Base-by-base conservation (phyloP, 495 filamentous ascomycete species). In the Penicillium fimorum region DNA sequence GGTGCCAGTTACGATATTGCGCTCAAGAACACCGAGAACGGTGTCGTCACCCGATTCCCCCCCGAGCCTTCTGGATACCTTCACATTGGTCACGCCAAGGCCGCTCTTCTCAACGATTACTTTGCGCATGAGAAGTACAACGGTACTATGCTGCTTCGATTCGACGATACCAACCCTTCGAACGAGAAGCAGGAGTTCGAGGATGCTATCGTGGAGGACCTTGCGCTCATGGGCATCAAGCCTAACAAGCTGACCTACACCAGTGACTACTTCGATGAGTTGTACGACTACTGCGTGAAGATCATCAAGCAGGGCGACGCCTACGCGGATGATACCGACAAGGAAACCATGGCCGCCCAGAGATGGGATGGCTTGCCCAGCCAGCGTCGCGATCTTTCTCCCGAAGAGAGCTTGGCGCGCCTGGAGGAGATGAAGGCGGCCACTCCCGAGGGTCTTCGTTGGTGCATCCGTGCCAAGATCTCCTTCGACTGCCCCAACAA, bases 61-160 rank as follows among this genome's bases (percentile, higher is more conserved):
- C 94, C 94, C 1, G 94, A 98, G 84, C 94, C 94, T 58, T 96
- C 93, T 53, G 92, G 92, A 25, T 96, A 96, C 62, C 84, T 96
- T 32, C 92, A 96, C 72, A 95, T 96, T 55, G 92, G 92, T 50
- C 92, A 96, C 71, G 90, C 90, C 49, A 96, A 96, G 74, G 92
- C 92, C 12, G 92, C 92, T 11, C 78, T 96, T 41, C 82, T 97
- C 41, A 94, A 91, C 72, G 91, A 96, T 66, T 96, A 91, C 81
- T 96, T 96, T 57, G 92, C 92, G 12, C 89, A 96, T 63, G 84
- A 89, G 69, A 87, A 87, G 63, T 96, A 95, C 72, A 84, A 88
- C 42, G 92, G 92, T 53, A 91, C 81, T 35, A 77, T 97, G 55
- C 82, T 92, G 43, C 81, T 93, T 13, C 53, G 46, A 13, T 91